Evolutionary conservation across 352 stramenopile species (phyloP).

Genomic region (Globisporangium irregulare): DNA sequence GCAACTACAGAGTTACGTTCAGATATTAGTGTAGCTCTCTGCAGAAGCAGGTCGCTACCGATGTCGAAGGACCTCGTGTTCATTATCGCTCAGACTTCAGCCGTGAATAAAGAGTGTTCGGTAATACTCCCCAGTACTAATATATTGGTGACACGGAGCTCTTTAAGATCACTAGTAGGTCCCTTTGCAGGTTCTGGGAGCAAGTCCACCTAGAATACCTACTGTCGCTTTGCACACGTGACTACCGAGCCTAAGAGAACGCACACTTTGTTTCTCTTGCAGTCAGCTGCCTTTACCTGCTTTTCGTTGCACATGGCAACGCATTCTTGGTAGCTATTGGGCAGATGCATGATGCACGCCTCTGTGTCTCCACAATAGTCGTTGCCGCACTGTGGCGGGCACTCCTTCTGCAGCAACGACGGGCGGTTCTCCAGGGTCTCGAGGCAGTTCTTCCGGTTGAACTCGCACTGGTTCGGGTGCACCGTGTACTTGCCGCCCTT

Average conservation of each 20-base stretch:
- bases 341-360: not conserved
- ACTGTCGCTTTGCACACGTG: not conserved
- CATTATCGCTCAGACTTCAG: no score
- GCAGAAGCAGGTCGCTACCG: no score
- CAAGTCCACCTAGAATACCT: not conserved
- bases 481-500: not conserved
- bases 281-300: not conserved
- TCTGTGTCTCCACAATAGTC: not conserved
- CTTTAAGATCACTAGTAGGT: no score
- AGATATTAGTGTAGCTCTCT: no score
- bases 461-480: not conserved
- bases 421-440: not conserved
- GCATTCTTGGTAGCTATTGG: not conserved
- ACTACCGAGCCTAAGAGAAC: not conserved
- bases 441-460: not conserved
- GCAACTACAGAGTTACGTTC: no score
- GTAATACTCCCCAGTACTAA: no score
- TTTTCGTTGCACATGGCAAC: not conserved
- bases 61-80: no score
- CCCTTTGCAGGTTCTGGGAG: not conserved
- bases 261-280: not conserved
- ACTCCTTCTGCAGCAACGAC: not conserved
- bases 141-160: no score
- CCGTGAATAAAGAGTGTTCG: no score
- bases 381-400: not conserved